Conservation (phyloP, 1,284 basidiomycete genomes). For the Austroboletus olivaceoglutinosus region DNA sequence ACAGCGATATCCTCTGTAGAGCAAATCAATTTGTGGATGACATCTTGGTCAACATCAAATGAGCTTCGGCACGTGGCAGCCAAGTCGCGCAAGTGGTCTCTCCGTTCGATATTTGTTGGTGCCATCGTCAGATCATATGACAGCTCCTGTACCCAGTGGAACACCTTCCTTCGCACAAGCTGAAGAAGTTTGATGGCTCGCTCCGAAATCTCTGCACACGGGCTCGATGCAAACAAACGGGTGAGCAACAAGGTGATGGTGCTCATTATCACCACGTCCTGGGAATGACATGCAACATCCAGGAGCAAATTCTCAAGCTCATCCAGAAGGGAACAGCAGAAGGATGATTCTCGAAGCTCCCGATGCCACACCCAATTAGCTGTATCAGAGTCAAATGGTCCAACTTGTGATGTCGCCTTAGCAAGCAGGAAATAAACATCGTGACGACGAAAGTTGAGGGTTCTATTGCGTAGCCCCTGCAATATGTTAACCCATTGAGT, state of each 20-base stretch:
- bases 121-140: conserved; percentile 18
- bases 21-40: conserved; percentile 16
- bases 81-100: not conserved
- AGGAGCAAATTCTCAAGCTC: conserved; percentile 31
- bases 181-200: conserved; percentile 27
- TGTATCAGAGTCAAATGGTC: conserved; percentile 20
- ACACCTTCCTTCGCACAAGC: conserved; percentile 31
- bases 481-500: conserved; percentile 50
- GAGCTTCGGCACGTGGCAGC: conserved; percentile 37
- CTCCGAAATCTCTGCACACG: conserved; percentile 1
- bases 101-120: conserved; percentile 21
- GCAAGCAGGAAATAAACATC: conserved; percentile 40
- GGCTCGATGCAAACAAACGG: conserved; percentile 35
- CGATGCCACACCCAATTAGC: conserved; percentile 31
- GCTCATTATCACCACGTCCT: conserved; percentile 35
- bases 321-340: conserved; percentile 32
- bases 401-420: conserved; percentile 44
- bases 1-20: conserved; percentile 26
- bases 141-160: conserved; percentile 39
- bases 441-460: conserved; percentile 36
- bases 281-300: conserved; percentile 37
- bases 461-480: conserved; percentile 36
- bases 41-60: conserved; percentile 34
- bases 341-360: conserved; percentile 28
- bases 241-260: conserved; percentile 33